Conservation (phyloP, 1,284 basidiomycete genomes). For the Austroboletus novae-zelandiae region DNA sequence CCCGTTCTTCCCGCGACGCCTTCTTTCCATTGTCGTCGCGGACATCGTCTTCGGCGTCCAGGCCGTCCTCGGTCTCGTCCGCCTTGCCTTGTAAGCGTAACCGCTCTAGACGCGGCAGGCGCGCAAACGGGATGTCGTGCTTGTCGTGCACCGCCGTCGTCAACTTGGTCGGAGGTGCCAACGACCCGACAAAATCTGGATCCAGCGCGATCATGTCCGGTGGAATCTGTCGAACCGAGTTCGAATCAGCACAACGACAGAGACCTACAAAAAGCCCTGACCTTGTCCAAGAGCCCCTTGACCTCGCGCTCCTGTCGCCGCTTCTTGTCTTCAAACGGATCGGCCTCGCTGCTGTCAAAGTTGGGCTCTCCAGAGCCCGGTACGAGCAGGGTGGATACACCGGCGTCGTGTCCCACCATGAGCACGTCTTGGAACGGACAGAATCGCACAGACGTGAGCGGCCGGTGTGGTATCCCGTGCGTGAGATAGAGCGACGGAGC, state of each 20-base stretch:
- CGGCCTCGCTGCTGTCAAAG: slow-evolving; percentile 91
- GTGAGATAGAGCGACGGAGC: slow-evolving; percentile 85
- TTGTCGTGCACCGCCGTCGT: slow-evolving; percentile 54
- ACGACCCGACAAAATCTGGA: slow-evolving; percentile 76
- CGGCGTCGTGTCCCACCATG: slow-evolving; percentile 70
- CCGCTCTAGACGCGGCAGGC: slow-evolving; percentile 72
- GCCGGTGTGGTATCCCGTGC: slow-evolving; percentile 69
- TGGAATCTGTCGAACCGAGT: slow-evolving; percentile 61
- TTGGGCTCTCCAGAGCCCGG: slow-evolving; percentile 94
- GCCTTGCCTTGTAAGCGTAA: slow-evolving; percentile 69
- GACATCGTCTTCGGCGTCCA: slow-evolving; percentile 34
- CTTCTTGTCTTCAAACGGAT: slow-evolving; percentile 90
- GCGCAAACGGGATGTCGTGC: slow-evolving; percentile 61
- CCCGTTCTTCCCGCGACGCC: slow-evolving; percentile 49
- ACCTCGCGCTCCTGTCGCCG: slow-evolving; percentile 90
- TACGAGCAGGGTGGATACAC: slow-evolving; percentile 84
- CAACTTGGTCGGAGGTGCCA: slow-evolving; percentile 61
- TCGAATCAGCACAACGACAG: not conserved
- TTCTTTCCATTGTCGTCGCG: slow-evolving; percentile 35
- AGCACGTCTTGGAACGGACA: slow-evolving; percentile 94
- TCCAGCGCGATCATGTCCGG: slow-evolving; percentile 94
- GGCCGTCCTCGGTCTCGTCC: slow-evolving; percentile 59
- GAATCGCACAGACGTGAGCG: slow-evolving; percentile 71
- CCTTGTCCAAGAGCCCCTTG: slow-evolving; percentile 88
- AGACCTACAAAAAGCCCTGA: slow-evolving; percentile 23